phyloP scores from a whole-genome alignment of 2,329 filamentous ascomycete genomes.

The Colletotrichum graminicola region DNA sequence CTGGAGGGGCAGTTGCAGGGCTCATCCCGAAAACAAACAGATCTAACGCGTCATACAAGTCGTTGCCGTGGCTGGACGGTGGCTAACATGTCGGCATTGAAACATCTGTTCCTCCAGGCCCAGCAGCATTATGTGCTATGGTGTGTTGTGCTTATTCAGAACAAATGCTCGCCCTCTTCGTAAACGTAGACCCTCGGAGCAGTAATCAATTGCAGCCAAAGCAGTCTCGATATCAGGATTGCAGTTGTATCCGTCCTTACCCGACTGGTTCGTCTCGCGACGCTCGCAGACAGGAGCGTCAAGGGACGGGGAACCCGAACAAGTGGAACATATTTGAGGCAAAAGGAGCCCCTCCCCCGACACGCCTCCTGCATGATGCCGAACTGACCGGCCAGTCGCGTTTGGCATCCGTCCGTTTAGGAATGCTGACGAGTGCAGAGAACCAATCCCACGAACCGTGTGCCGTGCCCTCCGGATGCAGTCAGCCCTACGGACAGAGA shows the following conservation, averaged over 20 bases:
- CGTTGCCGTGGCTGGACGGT: not conserved
- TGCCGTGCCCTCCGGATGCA: conserved; percentile 26
- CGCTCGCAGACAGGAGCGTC: not conserved
- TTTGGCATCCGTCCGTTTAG: conserved; percentile 13
- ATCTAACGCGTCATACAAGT: not conserved
- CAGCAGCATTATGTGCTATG: too few relatives aligned
- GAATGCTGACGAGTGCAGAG: conserved; percentile 23
- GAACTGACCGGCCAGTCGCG: conserved; percentile 10
- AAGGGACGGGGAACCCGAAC: not conserved
- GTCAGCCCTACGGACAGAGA: conserved; percentile 36
- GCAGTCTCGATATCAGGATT: not conserved
- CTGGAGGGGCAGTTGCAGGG: conserved; percentile 10
- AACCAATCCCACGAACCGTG: conserved; percentile 23
- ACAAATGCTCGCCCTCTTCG: not conserved
- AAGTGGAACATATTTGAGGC: conserved; percentile 38
- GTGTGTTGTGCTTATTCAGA: not conserved
- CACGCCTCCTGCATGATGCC: conserved; percentile 33
- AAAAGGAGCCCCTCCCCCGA: conserved; percentile 12
- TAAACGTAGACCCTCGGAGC: not conserved
- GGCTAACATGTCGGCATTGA: not conserved
- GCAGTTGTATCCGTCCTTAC: not conserved
- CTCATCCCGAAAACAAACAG: not conserved
- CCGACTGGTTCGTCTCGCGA: not conserved
- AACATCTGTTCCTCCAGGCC: not conserved
- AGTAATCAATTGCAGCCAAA: too few relatives aligned